Evolutionary conservation across 2,329 filamentous ascomycete genomes (phyloP).

Genomic region (Lasiodiplodia theobromae): DNA sequence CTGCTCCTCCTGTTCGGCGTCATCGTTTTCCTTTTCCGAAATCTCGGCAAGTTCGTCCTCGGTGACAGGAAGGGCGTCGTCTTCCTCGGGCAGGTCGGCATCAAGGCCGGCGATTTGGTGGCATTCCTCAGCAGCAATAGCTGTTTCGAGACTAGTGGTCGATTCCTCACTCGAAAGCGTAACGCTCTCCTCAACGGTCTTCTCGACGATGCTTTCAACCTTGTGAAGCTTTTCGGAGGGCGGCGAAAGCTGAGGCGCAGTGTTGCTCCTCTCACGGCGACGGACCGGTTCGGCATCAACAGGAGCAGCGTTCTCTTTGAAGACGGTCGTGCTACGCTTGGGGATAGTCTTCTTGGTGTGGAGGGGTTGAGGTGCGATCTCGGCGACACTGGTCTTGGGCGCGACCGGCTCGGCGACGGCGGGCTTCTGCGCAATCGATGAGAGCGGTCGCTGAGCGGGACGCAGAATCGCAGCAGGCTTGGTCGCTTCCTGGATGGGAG

Average conservation of each 20-base stretch:
- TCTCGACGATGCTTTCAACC: slow-evolving; percentile 7
- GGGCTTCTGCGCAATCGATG: slow-evolving; percentile 17
- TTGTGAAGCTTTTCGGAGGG: slow-evolving; percentile 17
- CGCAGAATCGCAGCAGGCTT: slow-evolving; percentile 23
- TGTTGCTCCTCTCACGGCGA: slow-evolving; percentile 27
- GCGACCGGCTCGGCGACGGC: slow-evolving; percentile 8
- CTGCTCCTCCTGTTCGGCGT: slow-evolving; percentile 46
- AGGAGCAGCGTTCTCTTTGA: slow-evolving; percentile 55
- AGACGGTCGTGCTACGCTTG: slow-evolving; percentile 53
- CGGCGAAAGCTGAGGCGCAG: slow-evolving; percentile 25
- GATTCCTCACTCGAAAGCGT: slow-evolving; percentile 20
- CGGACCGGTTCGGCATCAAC: slow-evolving; percentile 4
- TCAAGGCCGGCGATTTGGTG: slow-evolving; percentile 6
- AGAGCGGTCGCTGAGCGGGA: slow-evolving; percentile 25
- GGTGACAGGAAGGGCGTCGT: slow-evolving; percentile 29
- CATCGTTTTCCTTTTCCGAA: slow-evolving; percentile 46
- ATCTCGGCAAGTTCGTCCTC: slow-evolving; percentile 33
- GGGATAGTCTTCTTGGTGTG: slow-evolving; percentile 17
- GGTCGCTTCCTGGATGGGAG: slow-evolving; percentile 22
- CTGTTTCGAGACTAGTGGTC: slow-evolving; percentile 26
- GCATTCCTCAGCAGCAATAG: slow-evolving; percentile 29
- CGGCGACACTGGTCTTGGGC: slow-evolving; percentile 5
- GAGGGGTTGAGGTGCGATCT: slow-evolving; percentile 1
- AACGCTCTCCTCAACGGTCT: slow-evolving; percentile 11
- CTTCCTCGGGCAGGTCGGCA: slow-evolving; percentile 24